Conservation (phyloP, 805 yeast genomes). For the Yarrowia sp. region DNA sequence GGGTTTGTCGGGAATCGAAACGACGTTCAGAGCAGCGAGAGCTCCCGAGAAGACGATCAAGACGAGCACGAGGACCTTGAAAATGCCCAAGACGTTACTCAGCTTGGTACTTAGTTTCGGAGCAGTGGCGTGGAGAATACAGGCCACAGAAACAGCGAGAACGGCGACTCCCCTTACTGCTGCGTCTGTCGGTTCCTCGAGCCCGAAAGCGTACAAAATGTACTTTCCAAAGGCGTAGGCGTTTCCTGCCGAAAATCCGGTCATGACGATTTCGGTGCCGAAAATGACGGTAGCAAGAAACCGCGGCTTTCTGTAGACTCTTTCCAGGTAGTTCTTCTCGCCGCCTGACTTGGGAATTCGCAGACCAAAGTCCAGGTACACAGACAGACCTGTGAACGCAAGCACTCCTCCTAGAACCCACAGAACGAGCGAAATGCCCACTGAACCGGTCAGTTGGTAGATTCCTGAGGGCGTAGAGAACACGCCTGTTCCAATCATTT, state of each 20-base stretch:
- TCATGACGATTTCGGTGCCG: constrained; percentile 53
- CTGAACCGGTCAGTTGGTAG: constrained; percentile 54
- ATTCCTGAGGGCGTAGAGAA: constrained; percentile 67
- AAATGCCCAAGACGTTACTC: constrained; percentile 54
- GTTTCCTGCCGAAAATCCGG: constrained; percentile 63
- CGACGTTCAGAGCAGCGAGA: constrained; percentile 42
- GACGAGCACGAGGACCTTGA: constrained; percentile 52
- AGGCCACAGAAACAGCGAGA: constrained; percentile 47
- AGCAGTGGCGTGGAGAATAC: constrained; percentile 48
- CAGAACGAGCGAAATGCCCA: constrained; percentile 53
- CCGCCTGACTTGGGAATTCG: constrained; percentile 68
- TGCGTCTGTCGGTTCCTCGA: constrained; percentile 40
- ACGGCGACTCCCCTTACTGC: constrained; percentile 51
- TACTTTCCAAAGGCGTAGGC: constrained; percentile 65
- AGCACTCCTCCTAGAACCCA: constrained; percentile 65
- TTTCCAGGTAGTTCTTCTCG: constrained; percentile 63
- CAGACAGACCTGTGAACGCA: constrained; percentile 53
- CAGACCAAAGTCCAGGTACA: constrained; percentile 63
- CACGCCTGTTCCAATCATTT: constrained; percentile 74
- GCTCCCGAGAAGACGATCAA: constrained; percentile 51
- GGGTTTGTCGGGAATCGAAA: constrained; percentile 37
- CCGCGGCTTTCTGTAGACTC: constrained; percentile 54
- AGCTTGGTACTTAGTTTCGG: constrained; percentile 52
- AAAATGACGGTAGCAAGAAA: constrained; percentile 51
- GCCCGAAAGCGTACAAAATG: constrained; percentile 47